These are phyloP conservation scores for Huntiella moniliformis DNA, from an alignment of 2,329 filamentous ascomycete genomes.

Conservation along the genomic window DNA sequence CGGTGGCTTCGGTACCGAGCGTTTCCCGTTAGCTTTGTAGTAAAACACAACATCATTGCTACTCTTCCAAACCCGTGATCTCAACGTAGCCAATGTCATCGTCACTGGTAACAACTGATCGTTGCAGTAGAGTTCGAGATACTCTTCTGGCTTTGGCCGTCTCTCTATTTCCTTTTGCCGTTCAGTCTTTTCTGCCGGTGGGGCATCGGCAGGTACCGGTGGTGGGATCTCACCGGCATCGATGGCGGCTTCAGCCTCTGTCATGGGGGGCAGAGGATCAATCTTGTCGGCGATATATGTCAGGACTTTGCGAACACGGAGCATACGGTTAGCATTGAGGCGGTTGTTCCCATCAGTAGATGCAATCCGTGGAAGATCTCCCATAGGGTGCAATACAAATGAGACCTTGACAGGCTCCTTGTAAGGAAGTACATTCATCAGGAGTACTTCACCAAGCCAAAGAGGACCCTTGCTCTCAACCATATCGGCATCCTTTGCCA, in stretches of 20 bases:
- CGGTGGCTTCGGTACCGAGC: slow-evolving; percentile 30
- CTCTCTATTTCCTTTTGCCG: slow-evolving; percentile 36
- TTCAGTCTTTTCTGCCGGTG: not conserved
- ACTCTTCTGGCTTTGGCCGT: slow-evolving; percentile 65
- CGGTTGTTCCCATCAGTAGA: slow-evolving; percentile 67
- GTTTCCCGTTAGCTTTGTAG: slow-evolving; percentile 84
- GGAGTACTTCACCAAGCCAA: slow-evolving; percentile 79
- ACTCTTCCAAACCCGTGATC: slow-evolving; percentile 83
- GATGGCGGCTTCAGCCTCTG: not conserved
- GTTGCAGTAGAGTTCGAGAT: slow-evolving; percentile 87
- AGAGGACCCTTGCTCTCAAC: slow-evolving; percentile 75
- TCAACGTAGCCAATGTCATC: slow-evolving; percentile 87
- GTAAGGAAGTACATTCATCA: slow-evolving; percentile 60
- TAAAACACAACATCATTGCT: slow-evolving; percentile 81
- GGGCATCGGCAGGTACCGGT: not conserved
- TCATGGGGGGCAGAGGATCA: slow-evolving; percentile 37
- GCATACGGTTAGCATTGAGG: slow-evolving; percentile 90
- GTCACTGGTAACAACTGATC: slow-evolving; percentile 61
- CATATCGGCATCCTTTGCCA: slow-evolving; percentile 59
- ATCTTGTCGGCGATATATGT: slow-evolving; percentile 85
- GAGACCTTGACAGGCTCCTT: slow-evolving; percentile 97
- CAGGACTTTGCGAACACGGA: slow-evolving; percentile 85
- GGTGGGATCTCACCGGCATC: not conserved
- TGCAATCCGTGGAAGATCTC: slow-evolving; percentile 59
- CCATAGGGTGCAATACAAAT: slow-evolving; percentile 71